Percentiles rank a stretch among this genome's conserved stretches.
Evolutionary conservation across 2,329 filamentous ascomycete species (phyloP).

Genomic region (Ascochyta clinopodiicola): DNA sequence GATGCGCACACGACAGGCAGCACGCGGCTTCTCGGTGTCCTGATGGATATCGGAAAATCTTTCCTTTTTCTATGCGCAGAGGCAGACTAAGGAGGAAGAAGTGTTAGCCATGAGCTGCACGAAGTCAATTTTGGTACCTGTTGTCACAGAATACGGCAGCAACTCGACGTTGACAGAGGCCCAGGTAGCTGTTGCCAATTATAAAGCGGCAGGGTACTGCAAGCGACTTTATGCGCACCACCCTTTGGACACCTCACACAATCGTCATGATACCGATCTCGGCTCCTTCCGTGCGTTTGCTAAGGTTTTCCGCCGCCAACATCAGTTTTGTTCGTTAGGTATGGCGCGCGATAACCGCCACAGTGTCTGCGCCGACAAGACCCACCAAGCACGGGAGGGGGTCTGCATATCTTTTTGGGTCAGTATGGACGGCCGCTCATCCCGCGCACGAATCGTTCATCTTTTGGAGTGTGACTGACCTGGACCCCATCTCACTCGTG

Average conservation of each 20-base stretch:
- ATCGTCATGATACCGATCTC: conserved; percentile 12
- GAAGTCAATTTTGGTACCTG: not conserved
- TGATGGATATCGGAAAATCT: not conserved
- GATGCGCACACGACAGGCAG: not conserved
- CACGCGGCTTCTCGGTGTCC: not conserved
- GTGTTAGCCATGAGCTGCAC: not conserved
- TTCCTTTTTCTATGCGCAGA: not conserved
- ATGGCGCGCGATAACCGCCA: conserved; percentile 16
- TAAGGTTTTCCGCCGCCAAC: conserved; percentile 7
- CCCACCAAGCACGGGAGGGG: conserved; percentile 17
- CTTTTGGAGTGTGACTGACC: conserved; percentile 38
- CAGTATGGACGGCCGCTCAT: conserved; percentile 27
- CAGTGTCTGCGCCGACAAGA: conserved; percentile 10
- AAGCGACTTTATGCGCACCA: conserved; percentile 12
- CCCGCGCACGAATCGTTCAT: conserved; percentile 23
- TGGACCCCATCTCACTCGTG: conserved; percentile 31
- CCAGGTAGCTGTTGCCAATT: conserved; percentile 7
- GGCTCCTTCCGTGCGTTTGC: conserved; percentile 11
- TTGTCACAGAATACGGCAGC: not conserved
- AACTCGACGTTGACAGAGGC: not conserved
- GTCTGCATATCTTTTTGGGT: conserved; percentile 30
- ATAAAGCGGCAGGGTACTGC: conserved; percentile 10
- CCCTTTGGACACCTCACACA: conserved; percentile 1
- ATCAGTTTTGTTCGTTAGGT: not conserved
- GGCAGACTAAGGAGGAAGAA: too few species aligned